Evolutionary conservation across 2,329 filamentous ascomycete genomes (phyloP).

Genomic region (Leptographium flavum): DNA sequence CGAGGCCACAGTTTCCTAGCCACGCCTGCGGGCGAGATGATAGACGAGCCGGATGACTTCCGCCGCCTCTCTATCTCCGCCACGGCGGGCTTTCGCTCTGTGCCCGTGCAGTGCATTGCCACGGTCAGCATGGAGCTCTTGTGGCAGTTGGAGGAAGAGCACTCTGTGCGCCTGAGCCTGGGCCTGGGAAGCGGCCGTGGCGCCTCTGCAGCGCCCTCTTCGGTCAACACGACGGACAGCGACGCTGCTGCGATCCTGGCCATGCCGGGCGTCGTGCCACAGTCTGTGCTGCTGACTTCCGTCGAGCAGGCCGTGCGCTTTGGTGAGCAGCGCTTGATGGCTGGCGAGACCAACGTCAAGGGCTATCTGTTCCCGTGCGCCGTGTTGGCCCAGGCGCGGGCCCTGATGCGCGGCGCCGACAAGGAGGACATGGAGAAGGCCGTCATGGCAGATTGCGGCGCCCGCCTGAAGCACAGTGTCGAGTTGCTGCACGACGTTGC

Average conservation of each 20-base stretch:
- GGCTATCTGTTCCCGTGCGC: conserved; percentile 28
- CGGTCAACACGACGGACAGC: not conserved
- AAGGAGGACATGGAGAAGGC: conserved; percentile 19
- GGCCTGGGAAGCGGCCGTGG: not conserved
- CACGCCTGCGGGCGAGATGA: conserved; percentile 2
- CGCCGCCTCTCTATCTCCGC: conserved; percentile 24
- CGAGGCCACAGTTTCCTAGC: not conserved
- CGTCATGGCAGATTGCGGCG: conserved; percentile 24
- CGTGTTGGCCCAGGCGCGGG: conserved; percentile 27
- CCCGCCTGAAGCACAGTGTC: conserved; percentile 19
- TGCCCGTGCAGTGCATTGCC: conserved; percentile 24
- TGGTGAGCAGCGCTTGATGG: conserved; percentile 7
- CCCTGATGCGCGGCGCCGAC: conserved; percentile 20
- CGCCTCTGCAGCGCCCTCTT: not conserved
- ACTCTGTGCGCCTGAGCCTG: conserved; percentile 13
- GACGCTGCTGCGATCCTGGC: conserved; percentile 4
- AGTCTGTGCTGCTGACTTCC: conserved; percentile 7
- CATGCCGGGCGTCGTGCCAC: conserved; percentile 10
- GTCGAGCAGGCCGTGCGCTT: conserved; percentile 7
- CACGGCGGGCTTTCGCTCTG: conserved; percentile 26
- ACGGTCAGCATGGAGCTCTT: conserved; percentile 31
- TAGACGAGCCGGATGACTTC: conserved; percentile 19
- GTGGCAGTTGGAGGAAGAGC: conserved; percentile 28
- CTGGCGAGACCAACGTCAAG: conserved; percentile 38
- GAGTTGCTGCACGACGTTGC: conserved; percentile 20